Conservation (phyloP, 345 rosid genomes). For the Lepidium sativum region DNA sequence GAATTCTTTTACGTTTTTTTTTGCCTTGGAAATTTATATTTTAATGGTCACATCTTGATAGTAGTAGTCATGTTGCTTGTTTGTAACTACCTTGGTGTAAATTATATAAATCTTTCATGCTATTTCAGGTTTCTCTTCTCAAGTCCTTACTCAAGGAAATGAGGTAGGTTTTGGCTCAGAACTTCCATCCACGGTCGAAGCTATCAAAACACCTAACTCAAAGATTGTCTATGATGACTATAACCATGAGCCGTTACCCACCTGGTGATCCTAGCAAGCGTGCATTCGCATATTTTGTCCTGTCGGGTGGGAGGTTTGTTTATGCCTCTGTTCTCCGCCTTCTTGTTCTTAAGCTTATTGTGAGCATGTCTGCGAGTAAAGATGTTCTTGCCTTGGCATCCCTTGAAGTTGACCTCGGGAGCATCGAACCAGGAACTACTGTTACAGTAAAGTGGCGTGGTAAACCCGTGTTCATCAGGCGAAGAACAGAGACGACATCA, state of each 20-base stretch:
- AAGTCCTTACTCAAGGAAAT: constrained; percentile 37
- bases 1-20: not conserved
- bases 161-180: constrained; percentile 31
- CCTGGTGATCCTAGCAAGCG: constrained; percentile 96
- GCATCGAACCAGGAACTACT: constrained; percentile 80
- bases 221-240: constrained; percentile 78
- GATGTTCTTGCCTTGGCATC: constrained; percentile 95
- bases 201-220: constrained; percentile 67
- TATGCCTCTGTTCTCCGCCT: constrained; percentile 81
- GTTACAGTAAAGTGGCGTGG: constrained; percentile 98
- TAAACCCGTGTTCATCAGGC: constrained; percentile 89
- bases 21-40: not conserved
- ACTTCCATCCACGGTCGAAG: constrained; percentile 56
- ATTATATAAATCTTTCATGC: not conserved
- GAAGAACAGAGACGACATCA: constrained; percentile 90
- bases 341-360: constrained; percentile 66
- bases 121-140: constrained; percentile 53
- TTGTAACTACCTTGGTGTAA: not conserved
- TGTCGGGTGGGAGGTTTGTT: constrained; percentile 86
- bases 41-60: not conserved
- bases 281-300: constrained; percentile 93
- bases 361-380: constrained; percentile 96
- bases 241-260: constrained; percentile 77
- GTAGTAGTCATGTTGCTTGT: not conserved
- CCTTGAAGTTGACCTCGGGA: constrained; percentile 84